Evolutionary conservation across 2,329 filamentous ascomycete genomes (phyloP), one percentile per base, ranked within the genome.

Genomic region (Incumbomyces delicatus): DNA sequence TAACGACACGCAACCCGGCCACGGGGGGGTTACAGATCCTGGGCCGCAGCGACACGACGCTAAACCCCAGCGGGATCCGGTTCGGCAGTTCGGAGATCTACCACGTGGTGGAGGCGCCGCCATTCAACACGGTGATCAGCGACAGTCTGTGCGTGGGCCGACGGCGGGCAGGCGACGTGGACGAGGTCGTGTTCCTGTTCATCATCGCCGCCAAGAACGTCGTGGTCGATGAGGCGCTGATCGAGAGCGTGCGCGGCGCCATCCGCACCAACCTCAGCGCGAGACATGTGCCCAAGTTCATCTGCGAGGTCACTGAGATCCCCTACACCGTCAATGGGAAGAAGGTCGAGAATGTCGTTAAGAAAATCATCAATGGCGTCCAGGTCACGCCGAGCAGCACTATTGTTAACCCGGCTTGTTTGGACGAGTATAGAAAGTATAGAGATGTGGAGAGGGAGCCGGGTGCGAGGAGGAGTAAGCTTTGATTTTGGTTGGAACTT

Each of bases 51-150:
- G 70, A 73, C 49, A 68, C 68, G 6, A 68, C 71, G 1, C 57
- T 73, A 16, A 73, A 73, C 50, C 70, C 70, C 1, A 65, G 63
- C 11, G 70, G 70, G 6, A 67, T 73, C 46, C 65, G 70, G 20
- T 73, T 73, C 44, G 70, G 70, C 16, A 65, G 60, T 10, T 60
- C 62, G 1, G 70, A 73, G 53, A 69, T 73, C 44, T 73, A 74
- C 57, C 60, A 63, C n/a, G 65, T 74, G 38, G 64, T 67, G n/a
- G 69, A 72, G 51, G 61, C 61, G 4, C 52, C 51, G 13, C 32
- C 35, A 13, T 53, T 63, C 13, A 62, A 60, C 35, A 43, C 45
- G n/a, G 34, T 57, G 31, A 61, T 69, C 43, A 59, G 58, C 33
- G 63, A 67, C 46, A 63, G 57, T 20, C 57, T 68, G 10, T 69